Percentiles rank a stretch among this genome's conserved stretches.
Evolutionary conservation across 2,329 filamentous ascomycete genomes (phyloP).

Genomic region (Colletotrichum destructivum): DNA sequence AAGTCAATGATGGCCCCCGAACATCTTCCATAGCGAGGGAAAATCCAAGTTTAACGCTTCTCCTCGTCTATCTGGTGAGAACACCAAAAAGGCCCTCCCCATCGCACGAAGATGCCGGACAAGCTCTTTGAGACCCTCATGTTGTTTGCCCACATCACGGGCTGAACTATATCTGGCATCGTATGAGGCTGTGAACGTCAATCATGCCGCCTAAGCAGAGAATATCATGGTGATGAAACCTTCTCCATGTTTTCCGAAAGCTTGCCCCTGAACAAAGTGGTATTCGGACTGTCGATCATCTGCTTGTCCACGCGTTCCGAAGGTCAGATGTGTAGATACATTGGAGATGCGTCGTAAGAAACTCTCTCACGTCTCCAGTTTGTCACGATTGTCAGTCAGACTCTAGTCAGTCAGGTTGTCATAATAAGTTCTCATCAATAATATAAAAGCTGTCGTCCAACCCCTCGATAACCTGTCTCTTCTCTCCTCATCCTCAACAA

Average conservation of each 20-base stretch:
- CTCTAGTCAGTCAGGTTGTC: neutral
- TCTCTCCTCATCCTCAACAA: neutral
- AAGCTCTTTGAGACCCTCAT: conserved; percentile 15
- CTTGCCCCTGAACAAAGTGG: neutral
- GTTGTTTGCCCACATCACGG: conserved; percentile 26
- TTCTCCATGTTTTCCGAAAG: neutral
- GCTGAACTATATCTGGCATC: neutral
- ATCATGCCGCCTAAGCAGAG: neutral
- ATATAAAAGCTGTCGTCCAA: conserved; percentile 5
- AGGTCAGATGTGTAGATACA: conserved; percentile 3
- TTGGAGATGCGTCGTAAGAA: conserved; percentile 4
- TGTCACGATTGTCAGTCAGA: neutral
- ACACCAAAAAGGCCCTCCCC: neutral
- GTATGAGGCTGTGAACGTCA: conserved; percentile 6
- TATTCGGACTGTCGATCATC: conserved; percentile 17
- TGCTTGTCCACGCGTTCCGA: conserved; percentile 7
- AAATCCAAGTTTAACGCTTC: neutral
- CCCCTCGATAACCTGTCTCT: neutral
- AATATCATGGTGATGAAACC: neutral
- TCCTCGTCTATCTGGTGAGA: neutral
- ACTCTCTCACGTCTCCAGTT: neutral
- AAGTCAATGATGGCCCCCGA: neutral
- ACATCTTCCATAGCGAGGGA: neutral
- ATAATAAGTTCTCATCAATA: neutral
- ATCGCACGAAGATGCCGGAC: conserved; percentile 15